These are phyloP conservation scores for Zymoseptoria tritici DNA, from an alignment of 2,329 filamentous ascomycete species.

Conservation along the genomic window DNA sequence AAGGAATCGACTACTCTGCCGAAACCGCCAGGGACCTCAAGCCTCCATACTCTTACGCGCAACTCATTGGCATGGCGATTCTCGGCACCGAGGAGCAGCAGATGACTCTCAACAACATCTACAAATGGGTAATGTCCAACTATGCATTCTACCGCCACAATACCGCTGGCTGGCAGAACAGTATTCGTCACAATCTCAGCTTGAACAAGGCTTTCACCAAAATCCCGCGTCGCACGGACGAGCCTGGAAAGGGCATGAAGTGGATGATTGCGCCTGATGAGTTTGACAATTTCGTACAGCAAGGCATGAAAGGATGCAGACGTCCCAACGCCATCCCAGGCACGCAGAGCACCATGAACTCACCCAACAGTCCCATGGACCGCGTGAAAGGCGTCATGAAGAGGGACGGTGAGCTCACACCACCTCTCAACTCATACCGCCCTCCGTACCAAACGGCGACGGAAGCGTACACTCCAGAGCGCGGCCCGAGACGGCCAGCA, in stretches of 20 bases:
- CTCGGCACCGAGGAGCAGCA: slow-evolving; percentile 79
- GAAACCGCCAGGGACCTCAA: slow-evolving; percentile 88
- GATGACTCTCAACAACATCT: slow-evolving; percentile 85
- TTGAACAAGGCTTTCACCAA: slow-evolving; percentile 93
- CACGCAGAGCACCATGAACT: slow-evolving; percentile 29
- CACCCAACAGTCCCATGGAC: slow-evolving; percentile 51
- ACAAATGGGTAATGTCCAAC: slow-evolving; percentile 81
- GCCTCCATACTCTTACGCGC: slow-evolving; percentile 91
- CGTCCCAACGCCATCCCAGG: slow-evolving; percentile 29
- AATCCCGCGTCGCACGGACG: slow-evolving; percentile 82
- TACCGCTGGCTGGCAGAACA: slow-evolving; percentile 94
- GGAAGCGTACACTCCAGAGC: slow-evolving; percentile 49
- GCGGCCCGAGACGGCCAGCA: slow-evolving; percentile 38
- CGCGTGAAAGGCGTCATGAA: slow-evolving; percentile 40
- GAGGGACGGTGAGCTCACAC: slow-evolving; percentile 33
- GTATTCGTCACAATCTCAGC: slow-evolving; percentile 92
- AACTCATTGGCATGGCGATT: slow-evolving; percentile 95
- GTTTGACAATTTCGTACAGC: slow-evolving; percentile 80
- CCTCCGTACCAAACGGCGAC: slow-evolving; percentile 42
- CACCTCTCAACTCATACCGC: slow-evolving; percentile 34
- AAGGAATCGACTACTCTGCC: slow-evolving; percentile 65
- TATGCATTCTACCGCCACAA: slow-evolving; percentile 90
- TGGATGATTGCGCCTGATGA: slow-evolving; percentile 87
- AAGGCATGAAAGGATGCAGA: slow-evolving; percentile 43
- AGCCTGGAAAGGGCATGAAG: slow-evolving; percentile 98